Evolutionary conservation across 306 rosid species (phyloP).

Genomic region (Cucumis melo): DNA sequence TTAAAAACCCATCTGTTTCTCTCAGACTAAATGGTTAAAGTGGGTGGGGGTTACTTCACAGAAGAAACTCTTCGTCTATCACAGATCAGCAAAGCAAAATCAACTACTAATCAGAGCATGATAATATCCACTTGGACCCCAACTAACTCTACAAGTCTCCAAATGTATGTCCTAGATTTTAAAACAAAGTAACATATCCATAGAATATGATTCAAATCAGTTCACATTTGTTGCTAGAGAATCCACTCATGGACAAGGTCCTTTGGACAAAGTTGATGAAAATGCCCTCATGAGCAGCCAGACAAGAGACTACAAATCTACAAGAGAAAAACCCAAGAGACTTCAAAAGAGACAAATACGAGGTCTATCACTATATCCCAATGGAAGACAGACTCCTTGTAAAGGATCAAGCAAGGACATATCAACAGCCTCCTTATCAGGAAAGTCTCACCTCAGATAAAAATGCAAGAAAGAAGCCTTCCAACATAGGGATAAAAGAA

Average conservation of each 20-base stretch:
- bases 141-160: neutral
- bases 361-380: neutral
- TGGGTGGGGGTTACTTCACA: too few species aligned
- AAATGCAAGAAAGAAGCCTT: neutral
- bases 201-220: neutral
- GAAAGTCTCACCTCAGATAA: neutral
- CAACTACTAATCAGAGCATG: neutral
- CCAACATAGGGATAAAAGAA: neutral
- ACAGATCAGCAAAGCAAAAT: neutral
- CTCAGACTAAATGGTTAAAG: neutral
- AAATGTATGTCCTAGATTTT: neutral
- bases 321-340: neutral
- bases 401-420: neutral
- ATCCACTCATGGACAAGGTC: neutral
- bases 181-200: neutral
- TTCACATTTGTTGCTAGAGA: neutral
- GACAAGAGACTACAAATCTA: neutral
- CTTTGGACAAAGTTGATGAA: neutral
- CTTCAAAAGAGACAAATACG: neutral
- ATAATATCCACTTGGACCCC: neutral
- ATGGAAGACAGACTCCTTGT: neutral
- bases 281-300: neutral
- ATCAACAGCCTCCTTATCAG: neutral
- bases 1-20: neutral
- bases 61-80: neutral